phyloP scores from a whole-genome alignment of 1,284 basidiomycete genomes.

The Pyrrhoderma noxium region DNA sequence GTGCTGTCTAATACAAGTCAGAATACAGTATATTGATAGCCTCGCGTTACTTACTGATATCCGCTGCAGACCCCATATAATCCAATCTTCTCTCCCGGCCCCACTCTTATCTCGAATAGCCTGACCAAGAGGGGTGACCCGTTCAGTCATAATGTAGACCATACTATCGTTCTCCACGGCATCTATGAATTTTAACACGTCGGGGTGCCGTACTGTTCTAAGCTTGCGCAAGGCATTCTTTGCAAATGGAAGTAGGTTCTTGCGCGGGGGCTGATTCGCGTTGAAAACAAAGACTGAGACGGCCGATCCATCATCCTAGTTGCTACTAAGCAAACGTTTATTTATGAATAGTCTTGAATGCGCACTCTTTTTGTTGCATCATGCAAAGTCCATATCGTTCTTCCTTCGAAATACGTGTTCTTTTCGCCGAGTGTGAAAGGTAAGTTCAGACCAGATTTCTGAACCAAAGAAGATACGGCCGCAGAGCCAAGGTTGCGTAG shows the following conservation, averaged over 20 bases:
- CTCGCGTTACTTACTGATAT: conserved; percentile 62
- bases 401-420: conserved; percentile 57
- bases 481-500: conserved; percentile 77
- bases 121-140: conserved; percentile 71
- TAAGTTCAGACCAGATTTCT: conserved; percentile 83
- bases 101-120: conserved; percentile 54
- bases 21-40: not conserved
- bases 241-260: conserved; percentile 67
- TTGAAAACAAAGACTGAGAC: conserved; percentile 92
- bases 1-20: conserved; percentile 56
- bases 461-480: conserved; percentile 82
- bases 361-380: conserved; percentile 82
- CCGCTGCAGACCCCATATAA: conserved; percentile 89
- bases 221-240: conserved; percentile 90
- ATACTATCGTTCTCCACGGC: conserved; percentile 82
- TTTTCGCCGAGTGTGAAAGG: conserved; percentile 84
- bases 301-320: conserved; percentile 77
- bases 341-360: conserved; percentile 9
- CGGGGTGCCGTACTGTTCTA: conserved; percentile 88
- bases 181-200: conserved; percentile 93
- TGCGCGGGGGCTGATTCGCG: conserved; percentile 51
- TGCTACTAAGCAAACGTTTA: conserved; percentile 11
- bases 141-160: conserved; percentile 93
- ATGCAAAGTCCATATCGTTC: conserved; percentile 79
- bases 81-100: conserved; percentile 77